phyloP scores from a whole-genome alignment of 2,329 filamentous ascomycete species.

The Colletotrichum salicis region DNA sequence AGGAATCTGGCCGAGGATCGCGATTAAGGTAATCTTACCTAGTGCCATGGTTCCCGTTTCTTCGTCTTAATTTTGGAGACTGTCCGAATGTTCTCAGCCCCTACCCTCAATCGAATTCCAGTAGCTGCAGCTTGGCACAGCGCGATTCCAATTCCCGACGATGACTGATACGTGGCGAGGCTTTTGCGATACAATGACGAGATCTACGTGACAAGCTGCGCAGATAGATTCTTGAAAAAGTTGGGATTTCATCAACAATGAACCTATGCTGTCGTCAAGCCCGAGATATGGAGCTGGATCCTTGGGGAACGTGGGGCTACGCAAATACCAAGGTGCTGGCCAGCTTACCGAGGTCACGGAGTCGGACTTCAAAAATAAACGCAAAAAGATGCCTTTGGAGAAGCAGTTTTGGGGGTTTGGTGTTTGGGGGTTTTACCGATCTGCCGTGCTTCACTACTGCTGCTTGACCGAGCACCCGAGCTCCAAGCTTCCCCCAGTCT shows the following conservation, averaged over 20 bases:
- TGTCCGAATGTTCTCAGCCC: not conserved
- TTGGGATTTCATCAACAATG: not conserved
- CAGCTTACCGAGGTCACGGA: not conserved
- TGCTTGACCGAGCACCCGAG: slow-evolving; percentile 2
- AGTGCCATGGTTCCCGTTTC: slow-evolving; percentile 9
- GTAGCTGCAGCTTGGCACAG: not conserved
- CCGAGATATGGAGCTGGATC: slow-evolving; percentile 8
- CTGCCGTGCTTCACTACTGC: slow-evolving; percentile 1
- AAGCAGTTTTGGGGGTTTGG: not conserved
- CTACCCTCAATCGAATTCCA: not conserved
- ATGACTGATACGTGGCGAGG: not conserved
- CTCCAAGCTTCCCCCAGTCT: slow-evolving; percentile 1
- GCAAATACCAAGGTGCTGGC: not conserved
- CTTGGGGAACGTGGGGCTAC: slow-evolving; percentile 12
- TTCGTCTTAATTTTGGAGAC: not conserved
- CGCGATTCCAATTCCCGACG: not conserved
- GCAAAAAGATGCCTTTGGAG: not conserved
- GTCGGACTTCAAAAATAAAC: not conserved
- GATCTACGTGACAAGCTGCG: not conserved
- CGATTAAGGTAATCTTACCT: not conserved
- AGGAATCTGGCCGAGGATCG: too few relatives aligned
- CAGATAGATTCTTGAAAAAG: not conserved
- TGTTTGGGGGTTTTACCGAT: not conserved
- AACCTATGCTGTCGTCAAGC: not conserved
- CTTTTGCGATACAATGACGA: not conserved